Evolutionary conservation across 2,329 filamentous ascomycete species (phyloP).

Genomic region (Elsinoe ampelina): DNA sequence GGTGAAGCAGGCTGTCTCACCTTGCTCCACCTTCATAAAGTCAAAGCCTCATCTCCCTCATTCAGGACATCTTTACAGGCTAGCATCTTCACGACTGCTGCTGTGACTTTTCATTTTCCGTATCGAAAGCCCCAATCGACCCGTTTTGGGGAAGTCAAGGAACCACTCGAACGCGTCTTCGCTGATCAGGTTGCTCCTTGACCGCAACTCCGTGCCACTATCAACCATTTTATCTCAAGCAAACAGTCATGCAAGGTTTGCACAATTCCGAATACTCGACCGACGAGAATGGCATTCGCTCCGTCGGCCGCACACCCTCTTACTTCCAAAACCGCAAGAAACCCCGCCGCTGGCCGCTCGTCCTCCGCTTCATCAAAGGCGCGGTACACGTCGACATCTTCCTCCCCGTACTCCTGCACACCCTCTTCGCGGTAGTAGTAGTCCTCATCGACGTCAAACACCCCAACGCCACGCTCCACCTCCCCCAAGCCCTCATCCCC

Average conservation of each 20-base stretch:
- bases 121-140: background rate
- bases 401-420: slow-evolving; percentile 48
- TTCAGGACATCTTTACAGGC: background rate
- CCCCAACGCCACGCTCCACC: slow-evolving; percentile 26
- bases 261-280: background rate
- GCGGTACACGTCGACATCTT: slow-evolving; percentile 52
- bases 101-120: too few relatives aligned
- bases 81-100: background rate
- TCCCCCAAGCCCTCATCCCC: slow-evolving; percentile 53
- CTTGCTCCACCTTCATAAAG: background rate
- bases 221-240: background rate
- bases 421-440: slow-evolving; percentile 48
- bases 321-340: slow-evolving; percentile 38
- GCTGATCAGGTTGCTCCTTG: background rate
- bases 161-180: background rate
- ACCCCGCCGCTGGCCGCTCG: slow-evolving; percentile 50
- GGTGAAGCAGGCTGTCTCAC: slow-evolving; percentile 9
- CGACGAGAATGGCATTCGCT: background rate
- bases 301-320: slow-evolving; percentile 33
- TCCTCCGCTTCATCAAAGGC: slow-evolving; percentile 55
- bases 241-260: background rate
- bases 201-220: background rate
- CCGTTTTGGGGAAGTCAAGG: background rate
- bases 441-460: slow-evolving; percentile 46
- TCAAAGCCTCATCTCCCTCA: background rate